Percentiles rank a stretch among this genome's conserved stretches.
Conservation (phyloP, 257 asterid genomes). For the Capsicum baccatum region DNA sequence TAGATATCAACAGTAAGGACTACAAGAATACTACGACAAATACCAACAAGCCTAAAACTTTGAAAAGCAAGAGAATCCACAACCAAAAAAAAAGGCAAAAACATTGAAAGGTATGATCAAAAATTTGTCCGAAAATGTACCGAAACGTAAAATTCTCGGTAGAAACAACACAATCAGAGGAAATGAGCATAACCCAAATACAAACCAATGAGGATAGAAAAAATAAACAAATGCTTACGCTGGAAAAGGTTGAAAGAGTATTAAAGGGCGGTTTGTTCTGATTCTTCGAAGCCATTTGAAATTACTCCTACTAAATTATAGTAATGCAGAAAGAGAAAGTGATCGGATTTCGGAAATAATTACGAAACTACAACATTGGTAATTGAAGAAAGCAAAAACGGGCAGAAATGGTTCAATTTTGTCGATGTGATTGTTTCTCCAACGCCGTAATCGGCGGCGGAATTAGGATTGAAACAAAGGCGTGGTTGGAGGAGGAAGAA, state of each 20-base stretch:
- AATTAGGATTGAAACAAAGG: neutral
- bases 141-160: neutral
- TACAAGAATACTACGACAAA: too few relatives aligned
- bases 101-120: neutral
- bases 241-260: conserved; percentile 45
- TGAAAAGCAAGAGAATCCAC: too few relatives aligned
- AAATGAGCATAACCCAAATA: neutral
- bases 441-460: neutral
- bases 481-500: conserved; percentile 21
- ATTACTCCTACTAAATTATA: neutral
- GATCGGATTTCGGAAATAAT: neutral
- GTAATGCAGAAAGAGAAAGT: neutral
- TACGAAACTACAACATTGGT: neutral
- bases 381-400: neutral
- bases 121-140: neutral
- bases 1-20: too few relatives aligned
- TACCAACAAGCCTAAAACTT: too few relatives aligned
- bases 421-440: neutral
- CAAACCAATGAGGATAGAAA: neutral
- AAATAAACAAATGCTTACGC: conserved; percentile 34
- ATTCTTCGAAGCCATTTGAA: conserved; percentile 48
- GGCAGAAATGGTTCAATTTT: conserved; percentile 5
- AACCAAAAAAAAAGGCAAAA: too few relatives aligned
- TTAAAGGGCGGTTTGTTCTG: conserved; percentile 46
- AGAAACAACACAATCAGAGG: neutral